Evolutionary conservation across 129 eudicot species (phyloP).

Genomic region (Mikania micrantha): DNA sequence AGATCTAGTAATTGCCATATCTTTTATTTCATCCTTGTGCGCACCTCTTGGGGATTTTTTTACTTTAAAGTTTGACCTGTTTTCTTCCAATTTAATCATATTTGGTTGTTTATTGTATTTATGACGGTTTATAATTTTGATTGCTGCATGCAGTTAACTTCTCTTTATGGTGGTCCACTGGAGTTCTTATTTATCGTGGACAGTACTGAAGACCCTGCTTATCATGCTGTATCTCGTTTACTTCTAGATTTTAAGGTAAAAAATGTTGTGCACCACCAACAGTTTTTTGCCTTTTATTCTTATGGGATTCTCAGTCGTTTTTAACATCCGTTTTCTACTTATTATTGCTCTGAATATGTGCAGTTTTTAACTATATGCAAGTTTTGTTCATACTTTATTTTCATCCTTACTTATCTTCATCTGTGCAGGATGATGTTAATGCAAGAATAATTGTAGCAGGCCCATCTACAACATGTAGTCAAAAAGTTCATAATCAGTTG

Average conservation of each 20-base stretch:
- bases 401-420: background rate
- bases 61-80: background rate
- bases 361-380: background rate
- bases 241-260: slow-evolving; percentile 64
- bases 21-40: background rate
- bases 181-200: slow-evolving; percentile 93
- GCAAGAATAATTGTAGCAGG: slow-evolving; percentile 87
- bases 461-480: slow-evolving; percentile 92
- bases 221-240: slow-evolving; percentile 72
- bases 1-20: background rate
- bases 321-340: background rate
- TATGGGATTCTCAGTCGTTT: background rate
- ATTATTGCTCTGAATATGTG: slow-evolving; percentile 4
- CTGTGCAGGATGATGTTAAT: slow-evolving; percentile 77
- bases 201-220: slow-evolving; percentile 92
- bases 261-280: background rate
- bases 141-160: slow-evolving; percentile 61
- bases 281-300: background rate
- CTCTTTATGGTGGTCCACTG: slow-evolving; percentile 92
- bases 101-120: background rate
- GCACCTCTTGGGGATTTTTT: background rate
- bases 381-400: background rate
- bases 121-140: slow-evolving; percentile 12
- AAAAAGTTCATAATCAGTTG: slow-evolving; percentile 96
- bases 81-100: background rate